Evolutionary conservation across 371 early-diverging fungal genomes (phyloP).

Genomic region (Mucor lusitanicus): DNA sequence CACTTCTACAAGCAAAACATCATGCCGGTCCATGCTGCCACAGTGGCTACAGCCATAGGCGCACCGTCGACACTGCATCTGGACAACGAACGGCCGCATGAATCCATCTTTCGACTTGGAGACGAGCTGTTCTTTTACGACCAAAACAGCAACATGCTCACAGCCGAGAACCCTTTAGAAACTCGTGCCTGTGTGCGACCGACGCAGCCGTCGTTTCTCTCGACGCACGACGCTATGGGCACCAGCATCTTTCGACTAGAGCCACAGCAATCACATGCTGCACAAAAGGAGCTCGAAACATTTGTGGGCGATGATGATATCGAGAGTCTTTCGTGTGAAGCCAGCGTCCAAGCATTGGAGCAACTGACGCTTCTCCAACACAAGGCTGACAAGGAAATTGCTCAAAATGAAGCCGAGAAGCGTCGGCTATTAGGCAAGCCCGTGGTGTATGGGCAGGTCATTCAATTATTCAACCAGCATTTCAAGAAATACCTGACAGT

Average conservation of each 20-base stretch:
- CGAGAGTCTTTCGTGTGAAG: conserved; percentile 24
- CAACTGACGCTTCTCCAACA: conserved; percentile 27
- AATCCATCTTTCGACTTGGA: conserved; percentile 35
- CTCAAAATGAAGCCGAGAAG: conserved; percentile 42
- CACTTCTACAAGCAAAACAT: neutral
- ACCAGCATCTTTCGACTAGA: conserved; percentile 35
- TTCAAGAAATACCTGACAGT: conserved; percentile 51
- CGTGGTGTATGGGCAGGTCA: conserved; percentile 55
- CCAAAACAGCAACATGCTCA: conserved; percentile 29
- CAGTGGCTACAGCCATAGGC: neutral
- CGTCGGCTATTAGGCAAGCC: conserved; percentile 46
- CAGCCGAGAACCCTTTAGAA: conserved; percentile 38
- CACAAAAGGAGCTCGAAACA: conserved; percentile 27
- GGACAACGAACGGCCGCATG: neutral
- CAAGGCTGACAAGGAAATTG: conserved; percentile 34
- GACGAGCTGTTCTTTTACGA: conserved; percentile 40
- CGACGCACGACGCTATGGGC: conserved; percentile 30
- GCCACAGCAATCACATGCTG: conserved; percentile 38
- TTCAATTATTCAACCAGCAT: conserved; percentile 53
- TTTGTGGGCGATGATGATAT: conserved; percentile 30
- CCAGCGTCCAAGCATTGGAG: conserved; percentile 26
- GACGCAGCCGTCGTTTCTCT: conserved; percentile 5
- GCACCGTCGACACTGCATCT: neutral
- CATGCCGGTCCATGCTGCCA: neutral
- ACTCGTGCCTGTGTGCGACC: conserved; percentile 38